Evolutionary conservation across 2,329 filamentous ascomycete species (phyloP).

Genomic region (Ceratocystis cacaofunesta): DNA sequence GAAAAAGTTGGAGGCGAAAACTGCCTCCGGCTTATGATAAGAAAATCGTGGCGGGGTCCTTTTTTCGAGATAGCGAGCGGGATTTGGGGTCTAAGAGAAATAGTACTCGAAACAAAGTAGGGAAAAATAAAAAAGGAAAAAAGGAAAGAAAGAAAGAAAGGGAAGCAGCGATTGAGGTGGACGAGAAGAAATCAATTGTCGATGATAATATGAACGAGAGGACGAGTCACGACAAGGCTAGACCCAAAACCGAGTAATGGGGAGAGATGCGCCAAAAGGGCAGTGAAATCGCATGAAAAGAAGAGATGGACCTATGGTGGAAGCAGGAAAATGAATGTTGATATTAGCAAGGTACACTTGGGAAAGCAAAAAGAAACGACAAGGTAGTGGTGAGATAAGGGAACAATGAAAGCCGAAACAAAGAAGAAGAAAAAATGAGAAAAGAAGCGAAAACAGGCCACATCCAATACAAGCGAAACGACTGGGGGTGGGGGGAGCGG

Average conservation of each 20-base stretch:
- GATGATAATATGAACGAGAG: background rate
- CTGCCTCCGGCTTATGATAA: background rate
- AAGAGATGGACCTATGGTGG: background rate
- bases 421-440: background rate
- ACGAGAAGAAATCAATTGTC: background rate
- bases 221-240: background rate
- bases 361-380: background rate
- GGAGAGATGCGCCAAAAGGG: background rate
- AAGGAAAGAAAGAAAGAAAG: background rate
- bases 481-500: background rate
- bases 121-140: background rate
- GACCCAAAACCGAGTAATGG: background rate
- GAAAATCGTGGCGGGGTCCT: background rate
- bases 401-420: conserved; percentile 6
- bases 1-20: background rate
- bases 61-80: background rate
- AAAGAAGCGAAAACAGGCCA: conserved; percentile 1
- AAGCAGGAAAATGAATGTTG: background rate
- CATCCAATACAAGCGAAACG: background rate
- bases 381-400: background rate
- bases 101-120: background rate
- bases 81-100: background rate
- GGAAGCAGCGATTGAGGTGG: background rate
- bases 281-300: background rate
- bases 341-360: background rate